Evolutionary conservation across 192 early-diverging fungal species (phyloP), one percentile per base, ranked within the genome.

Genomic region (Rhizophagus sp.): DNA sequence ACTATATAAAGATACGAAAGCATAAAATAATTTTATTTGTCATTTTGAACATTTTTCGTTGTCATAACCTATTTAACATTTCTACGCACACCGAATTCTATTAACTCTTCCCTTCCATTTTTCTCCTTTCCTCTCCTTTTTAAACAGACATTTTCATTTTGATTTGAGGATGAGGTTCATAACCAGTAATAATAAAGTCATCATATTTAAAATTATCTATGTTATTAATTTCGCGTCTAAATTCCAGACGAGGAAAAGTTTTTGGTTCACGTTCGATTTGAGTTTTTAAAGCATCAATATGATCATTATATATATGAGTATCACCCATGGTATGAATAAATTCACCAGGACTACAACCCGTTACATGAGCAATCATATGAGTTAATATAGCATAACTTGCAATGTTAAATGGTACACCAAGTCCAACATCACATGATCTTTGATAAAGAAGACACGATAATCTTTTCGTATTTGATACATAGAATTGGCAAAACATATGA

Each of bases 341-440:
- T 80, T 91, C 89, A 3, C 95, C 95, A 8, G 96, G 94, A 52
- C 90, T 84, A 41, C 94, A 82, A 7, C 93, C 94, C 3, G 94
- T 96, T 7, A 97, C 92, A 75, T 96, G 91, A 0, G 97, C 96
- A 75, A 99, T 89, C 85, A 99, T 89, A 65, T 92, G 86, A 13
- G 96, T 97, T 15, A 99, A 87, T 12, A 99, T 80, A 1, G 97
- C 94, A 81, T 99, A 99, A 30, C 95, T 96, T 6, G 98, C 95
- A 85, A 99, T 98, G 82, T 99, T 99, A 84, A 99, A 99, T 1
- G 98, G 98, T 0, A 99, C 96, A 24, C 98, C 98, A 30, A 99
- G 88, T 8, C 98, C 98, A 86, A 99, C 89, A 80, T 99, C 98
- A 83, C 94, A 95, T 1, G 95, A 94, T 3, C 98, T 89, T 84